These are phyloP conservation scores for Cercospora berteroae DNA, from an alignment of 2,329 filamentous ascomycete genomes.

Conservation along the genomic window DNA sequence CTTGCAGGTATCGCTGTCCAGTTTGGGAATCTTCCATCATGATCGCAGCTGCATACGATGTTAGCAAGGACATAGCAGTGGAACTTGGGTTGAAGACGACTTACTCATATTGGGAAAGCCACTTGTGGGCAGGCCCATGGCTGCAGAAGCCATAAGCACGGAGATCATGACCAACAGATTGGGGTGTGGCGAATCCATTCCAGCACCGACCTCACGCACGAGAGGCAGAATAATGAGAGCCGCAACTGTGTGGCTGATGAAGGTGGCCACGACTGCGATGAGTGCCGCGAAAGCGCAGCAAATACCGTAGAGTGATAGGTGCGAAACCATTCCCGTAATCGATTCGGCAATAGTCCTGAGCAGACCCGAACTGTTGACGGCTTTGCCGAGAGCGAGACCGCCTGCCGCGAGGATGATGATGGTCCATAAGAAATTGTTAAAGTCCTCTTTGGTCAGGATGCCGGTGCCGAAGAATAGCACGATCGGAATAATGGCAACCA, in stretches of 20 bases:
- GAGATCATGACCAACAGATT: slow-evolving; percentile 94
- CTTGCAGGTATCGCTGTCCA: slow-evolving; percentile 84
- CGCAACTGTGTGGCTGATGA: slow-evolving; percentile 96
- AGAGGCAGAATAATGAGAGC: slow-evolving; percentile 92
- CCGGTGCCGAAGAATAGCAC: slow-evolving; percentile 95
- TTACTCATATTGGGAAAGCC: slow-evolving; percentile 99
- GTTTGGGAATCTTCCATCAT: slow-evolving; percentile 97
- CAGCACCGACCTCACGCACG: slow-evolving; percentile 77
- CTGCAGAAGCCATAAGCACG: slow-evolving; percentile 95
- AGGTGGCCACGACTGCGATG: slow-evolving; percentile 91
- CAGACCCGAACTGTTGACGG: slow-evolving; percentile 88
- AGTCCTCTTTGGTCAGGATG: slow-evolving; percentile 96
- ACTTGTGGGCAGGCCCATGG: slow-evolving; percentile 92
- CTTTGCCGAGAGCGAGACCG: slow-evolving; percentile 86
- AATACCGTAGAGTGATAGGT: slow-evolving; percentile 80
- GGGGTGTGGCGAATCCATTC: slow-evolving; percentile 86
- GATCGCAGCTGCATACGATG: slow-evolving; percentile 70
- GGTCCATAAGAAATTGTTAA: slow-evolving; percentile 99
- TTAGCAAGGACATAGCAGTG: not conserved
- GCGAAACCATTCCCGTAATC: slow-evolving; percentile 72
- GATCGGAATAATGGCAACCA: slow-evolving; percentile 93
- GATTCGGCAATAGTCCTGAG: slow-evolving; percentile 79
- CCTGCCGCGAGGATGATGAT: slow-evolving; percentile 98
- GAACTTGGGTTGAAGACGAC: slow-evolving; percentile 43
- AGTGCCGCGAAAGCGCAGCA: slow-evolving; percentile 79